phyloP scores from a whole-genome alignment of 176 grass and related monocot genomes.

The Musa troglodytarum region DNA sequence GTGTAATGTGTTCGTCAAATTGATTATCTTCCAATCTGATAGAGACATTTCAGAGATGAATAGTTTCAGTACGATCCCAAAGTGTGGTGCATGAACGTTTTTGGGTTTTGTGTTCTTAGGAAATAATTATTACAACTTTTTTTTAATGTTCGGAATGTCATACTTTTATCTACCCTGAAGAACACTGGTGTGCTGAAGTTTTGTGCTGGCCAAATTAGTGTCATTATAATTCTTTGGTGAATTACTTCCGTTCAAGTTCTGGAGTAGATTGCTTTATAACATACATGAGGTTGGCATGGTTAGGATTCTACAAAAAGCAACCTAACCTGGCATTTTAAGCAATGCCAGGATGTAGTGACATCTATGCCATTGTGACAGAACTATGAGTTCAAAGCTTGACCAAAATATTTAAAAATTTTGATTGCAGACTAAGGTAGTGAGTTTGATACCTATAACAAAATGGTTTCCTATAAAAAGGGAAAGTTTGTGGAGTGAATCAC shows the following conservation, averaged over 20 bases:
- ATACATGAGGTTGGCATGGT: too few relatives aligned
- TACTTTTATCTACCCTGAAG: too few relatives aligned
- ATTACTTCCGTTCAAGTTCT: too few relatives aligned
- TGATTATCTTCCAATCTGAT: too few relatives aligned
- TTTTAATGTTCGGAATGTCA: too few relatives aligned
- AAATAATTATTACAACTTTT: too few relatives aligned
- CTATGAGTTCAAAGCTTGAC: neutral
- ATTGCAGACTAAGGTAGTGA: neutral
- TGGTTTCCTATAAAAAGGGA: neutral
- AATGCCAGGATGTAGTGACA: too few relatives aligned
- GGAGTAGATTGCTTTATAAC: too few relatives aligned
- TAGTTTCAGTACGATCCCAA: neutral
- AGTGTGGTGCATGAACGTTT: too few relatives aligned
- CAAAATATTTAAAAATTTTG: neutral
- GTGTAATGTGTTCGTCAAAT: too few relatives aligned
- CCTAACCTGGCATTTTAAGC: neutral
- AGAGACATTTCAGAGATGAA: neutral
- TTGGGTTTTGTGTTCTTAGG: too few relatives aligned
- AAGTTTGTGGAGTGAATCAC: neutral
- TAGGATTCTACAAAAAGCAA: neutral
- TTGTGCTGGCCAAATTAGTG: neutral
- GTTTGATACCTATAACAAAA: neutral
- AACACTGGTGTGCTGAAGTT: neutral
- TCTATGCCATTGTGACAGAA: neutral
- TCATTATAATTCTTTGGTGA: too few relatives aligned